Conservation (phyloP, 2,329 filamentous ascomycete species). For the Ophioceras dolichostomum region DNA sequence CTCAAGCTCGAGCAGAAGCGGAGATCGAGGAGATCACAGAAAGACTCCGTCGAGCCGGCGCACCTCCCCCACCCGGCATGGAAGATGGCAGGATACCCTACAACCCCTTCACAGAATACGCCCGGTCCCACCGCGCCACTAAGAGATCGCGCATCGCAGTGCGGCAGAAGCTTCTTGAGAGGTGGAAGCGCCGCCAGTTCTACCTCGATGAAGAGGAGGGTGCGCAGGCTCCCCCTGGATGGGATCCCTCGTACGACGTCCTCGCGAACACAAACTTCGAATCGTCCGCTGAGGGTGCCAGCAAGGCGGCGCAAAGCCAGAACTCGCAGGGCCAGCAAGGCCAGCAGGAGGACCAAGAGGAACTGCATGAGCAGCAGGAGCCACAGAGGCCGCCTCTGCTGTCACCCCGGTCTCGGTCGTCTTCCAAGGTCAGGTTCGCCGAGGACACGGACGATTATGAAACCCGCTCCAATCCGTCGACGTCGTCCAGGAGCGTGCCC, state of each 20-base stretch:
- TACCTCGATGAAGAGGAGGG: conserved; percentile 83
- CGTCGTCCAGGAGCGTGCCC: conserved; percentile 58
- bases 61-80: too few relatives aligned
- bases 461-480: conserved; percentile 57
- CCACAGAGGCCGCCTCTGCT: too few relatives aligned
- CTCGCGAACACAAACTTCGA: conserved; percentile 25
- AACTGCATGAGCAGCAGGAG: conserved; percentile 4
- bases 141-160: conserved; percentile 27
- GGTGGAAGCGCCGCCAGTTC: conserved; percentile 68
- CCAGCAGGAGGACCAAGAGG: too few relatives aligned
- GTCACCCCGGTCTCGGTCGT: conserved; percentile 54
- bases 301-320: conserved; percentile 28
- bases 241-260: conserved; percentile 48
- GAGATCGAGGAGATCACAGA: too few relatives aligned
- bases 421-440: conserved; percentile 67
- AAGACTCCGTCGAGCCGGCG: too few relatives aligned
- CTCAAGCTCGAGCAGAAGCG: too few relatives aligned
- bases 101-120: too few relatives aligned
- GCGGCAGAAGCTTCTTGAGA: conserved; percentile 47
- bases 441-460: conserved; percentile 61
- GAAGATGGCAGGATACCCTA: too few relatives aligned
- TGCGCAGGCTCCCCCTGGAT: conserved; percentile 48
- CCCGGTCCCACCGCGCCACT: conserved; percentile 18
- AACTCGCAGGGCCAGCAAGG: conserved; percentile 9
- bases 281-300: conserved; percentile 22